Evolutionary conservation across 2,329 filamentous ascomycete species (phyloP), one percentile per base, ranked within the genome.

Genomic region (Hansfordia pulvinata): DNA sequence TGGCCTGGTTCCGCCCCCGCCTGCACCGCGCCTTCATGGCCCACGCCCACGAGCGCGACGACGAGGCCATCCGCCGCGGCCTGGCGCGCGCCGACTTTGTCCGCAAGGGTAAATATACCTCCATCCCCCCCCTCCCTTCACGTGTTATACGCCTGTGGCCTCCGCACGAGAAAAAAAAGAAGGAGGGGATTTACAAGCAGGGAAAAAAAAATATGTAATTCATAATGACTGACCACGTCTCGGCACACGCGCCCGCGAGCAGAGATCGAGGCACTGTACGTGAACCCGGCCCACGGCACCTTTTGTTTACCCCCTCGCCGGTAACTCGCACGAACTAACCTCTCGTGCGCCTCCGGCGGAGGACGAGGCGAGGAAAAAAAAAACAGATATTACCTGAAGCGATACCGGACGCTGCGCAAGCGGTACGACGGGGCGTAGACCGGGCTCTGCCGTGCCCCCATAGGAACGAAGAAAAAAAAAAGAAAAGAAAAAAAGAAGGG

Each of bases 241-340:
- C n/a, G n/a, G n/a, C n/a, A n/a, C n/a, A n/a, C n/a, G n/a, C n/a
- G n/a, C n/a, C 16, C 7, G 10, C 25, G 8, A 19, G 6, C 37
- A 90, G 88, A 94, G 51, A 83, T 96, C 33, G 86, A 94, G 56
- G 78, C 85, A 11, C 50, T 96, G 82, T 94, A 64, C 70, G 82
- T 67, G 19, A n/a, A 23, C n/a, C 23, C 11, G 19, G 4, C 17
- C 21, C 11, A 16, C 31, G 17, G 12, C 25, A 10, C 12, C 6
- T 26, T 11, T 12, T 30, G 11, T 11, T 26, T 10, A 22, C 23
- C 13, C 19, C 24, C n/a, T n/a, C n/a, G n/a, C n/a, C n/a, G n/a
- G n/a, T n/a, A n/a, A n/a, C n/a, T n/a, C n/a, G n/a, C n/a, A n/a
- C n/a, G n/a, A n/a, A n/a, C n/a, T n/a, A n/a, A n/a, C n/a, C n/a